These are phyloP conservation scores for Pythium scleroteichum DNA, from an alignment of 352 stramenopile species.

Conservation along the genomic window DNA sequence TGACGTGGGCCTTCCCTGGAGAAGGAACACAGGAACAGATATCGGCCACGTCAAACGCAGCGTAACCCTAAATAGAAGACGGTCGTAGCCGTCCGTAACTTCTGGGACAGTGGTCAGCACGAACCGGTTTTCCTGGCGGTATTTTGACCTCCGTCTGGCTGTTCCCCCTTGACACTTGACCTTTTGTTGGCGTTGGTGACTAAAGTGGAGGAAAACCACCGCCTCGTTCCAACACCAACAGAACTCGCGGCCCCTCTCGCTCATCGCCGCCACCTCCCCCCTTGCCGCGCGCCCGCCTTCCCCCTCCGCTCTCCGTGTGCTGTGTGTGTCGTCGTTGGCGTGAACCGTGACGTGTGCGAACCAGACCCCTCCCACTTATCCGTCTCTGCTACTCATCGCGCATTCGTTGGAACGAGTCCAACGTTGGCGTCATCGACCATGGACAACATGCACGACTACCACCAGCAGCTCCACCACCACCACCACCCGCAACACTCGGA, in stretches of 20 bases:
- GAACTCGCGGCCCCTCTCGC: not conserved
- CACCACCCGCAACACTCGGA: conserved; percentile 11
- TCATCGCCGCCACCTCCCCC: not conserved
- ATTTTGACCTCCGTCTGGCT: conserved; percentile 1
- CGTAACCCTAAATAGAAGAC: conserved; percentile 4
- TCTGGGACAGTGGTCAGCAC: not conserved
- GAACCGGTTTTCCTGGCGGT: conserved; percentile 8
- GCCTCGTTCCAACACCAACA: conserved; percentile 12
- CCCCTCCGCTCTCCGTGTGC: conserved; percentile 15
- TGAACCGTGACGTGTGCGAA: conserved; percentile 16
- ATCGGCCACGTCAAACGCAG: not conserved
- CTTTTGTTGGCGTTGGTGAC: conserved; percentile 1
- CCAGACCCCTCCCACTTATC: not conserved
- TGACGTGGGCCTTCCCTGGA: too few species aligned
- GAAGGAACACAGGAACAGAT: not conserved
- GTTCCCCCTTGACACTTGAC: not conserved
- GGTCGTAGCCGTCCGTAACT: not conserved
- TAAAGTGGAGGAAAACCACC: conserved; percentile 11
- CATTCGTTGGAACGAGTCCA: too few species aligned
- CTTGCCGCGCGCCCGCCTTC: conserved; percentile 7
- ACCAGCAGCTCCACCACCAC: conserved; percentile 15
- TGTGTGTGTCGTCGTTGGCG: conserved; percentile 23
- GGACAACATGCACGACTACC: conserved; percentile 24
- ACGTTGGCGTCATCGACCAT: conserved; percentile 2
- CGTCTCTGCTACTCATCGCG: too few species aligned